Base-by-base conservation (phyloP, 2,329 filamentous ascomycete genomes). In the Diaporthe batatas region DNA sequence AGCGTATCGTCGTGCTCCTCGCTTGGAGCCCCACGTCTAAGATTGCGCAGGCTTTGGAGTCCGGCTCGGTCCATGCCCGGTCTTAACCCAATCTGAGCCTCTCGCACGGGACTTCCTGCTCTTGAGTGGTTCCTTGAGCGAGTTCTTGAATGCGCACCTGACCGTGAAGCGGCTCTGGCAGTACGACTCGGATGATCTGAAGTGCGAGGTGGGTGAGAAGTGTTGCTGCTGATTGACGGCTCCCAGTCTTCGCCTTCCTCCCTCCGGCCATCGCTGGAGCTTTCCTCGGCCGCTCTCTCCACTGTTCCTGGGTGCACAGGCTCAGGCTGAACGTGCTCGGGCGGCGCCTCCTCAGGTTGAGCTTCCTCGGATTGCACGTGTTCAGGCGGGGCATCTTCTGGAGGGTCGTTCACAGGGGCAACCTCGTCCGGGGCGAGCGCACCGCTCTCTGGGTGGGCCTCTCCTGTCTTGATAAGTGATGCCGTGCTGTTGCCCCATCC, bases 401-500 rank as follows among this genome's bases (percentile, higher is more conserved):
- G 18, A 34, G 16, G 44, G 1, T 49, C 51, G 1, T 54, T 39
- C 6, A 14, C 47, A 1, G 53, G 21, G 14, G 11, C 32, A 10
- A 3, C 23, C 10, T 59, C 58, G 1, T 55, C 36, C 18, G n/a
- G 25, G 11, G 16, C 51, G 12, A 49, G 39, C 34, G 59, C 65
- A 8, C 36, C 34, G n/a, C 18, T 34, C 14, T 39, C 42, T 4
- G 57, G 65, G 3, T 25, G 44, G 62, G 29, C 11, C 29, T 51
- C 11, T 39, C 44, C 62, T 32, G 47, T 53, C 39, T 74, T 72
- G 49, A 69, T 53, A 10, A 74, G 71, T 6, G 73, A 72, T 2
- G 49, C 71, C 18, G 73, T 69, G 54, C 73, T 74, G 49, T 74
- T 74, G 2, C 73, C 73, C 73, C 73, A 74, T 6, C 73, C 73